These are phyloP conservation scores for Ogataea glucozyma DNA, from an alignment of 805 yeast genomes.

Conservation along the genomic window DNA sequence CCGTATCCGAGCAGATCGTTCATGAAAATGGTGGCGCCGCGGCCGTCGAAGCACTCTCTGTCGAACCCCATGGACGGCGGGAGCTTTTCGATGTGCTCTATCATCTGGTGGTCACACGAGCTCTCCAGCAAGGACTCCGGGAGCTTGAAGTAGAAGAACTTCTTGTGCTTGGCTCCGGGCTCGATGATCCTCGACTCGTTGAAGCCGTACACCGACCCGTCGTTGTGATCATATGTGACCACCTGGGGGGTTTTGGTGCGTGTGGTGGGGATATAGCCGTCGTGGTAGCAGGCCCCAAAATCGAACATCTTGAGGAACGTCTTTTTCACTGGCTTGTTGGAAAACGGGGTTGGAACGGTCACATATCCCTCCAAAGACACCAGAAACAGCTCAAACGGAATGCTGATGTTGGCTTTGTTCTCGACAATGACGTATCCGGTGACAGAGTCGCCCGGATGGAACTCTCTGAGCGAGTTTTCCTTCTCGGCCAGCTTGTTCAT, in stretches of 20 bases:
- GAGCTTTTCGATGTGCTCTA: conserved; percentile 34
- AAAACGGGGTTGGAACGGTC: conserved; percentile 22
- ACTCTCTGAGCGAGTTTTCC: conserved; percentile 47
- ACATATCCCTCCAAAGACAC: conserved; percentile 52
- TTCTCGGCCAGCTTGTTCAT: conserved; percentile 24
- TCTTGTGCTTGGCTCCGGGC: conserved; percentile 52
- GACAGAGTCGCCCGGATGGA: conserved; percentile 62
- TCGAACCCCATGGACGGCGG: conserved; percentile 45
- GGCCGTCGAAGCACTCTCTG: conserved; percentile 28
- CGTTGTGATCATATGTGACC: conserved; percentile 22
- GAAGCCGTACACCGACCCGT: conserved; percentile 38
- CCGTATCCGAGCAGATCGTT: conserved; percentile 55
- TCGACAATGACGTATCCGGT: conserved; percentile 52
- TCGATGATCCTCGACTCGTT: conserved; percentile 42
- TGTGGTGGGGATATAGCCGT: conserved; percentile 34
- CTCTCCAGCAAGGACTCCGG: conserved; percentile 53
- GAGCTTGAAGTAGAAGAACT: conserved; percentile 56
- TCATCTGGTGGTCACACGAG: conserved; percentile 44
- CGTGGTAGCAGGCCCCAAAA: conserved; percentile 47
- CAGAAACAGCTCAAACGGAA: conserved; percentile 60
- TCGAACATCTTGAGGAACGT: conserved; percentile 51
- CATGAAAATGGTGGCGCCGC: conserved; percentile 28
- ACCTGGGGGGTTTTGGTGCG: conserved; percentile 22
- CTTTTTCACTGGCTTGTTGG: conserved; percentile 19
- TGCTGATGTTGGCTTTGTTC: conserved; percentile 39